A percentile compares a stretch with the other conserved stretches of the same genome.
phyloP scores from a whole-genome alignment of 768 basidiomycete species.

The Tubosaeta brunneosetosa region DNA sequence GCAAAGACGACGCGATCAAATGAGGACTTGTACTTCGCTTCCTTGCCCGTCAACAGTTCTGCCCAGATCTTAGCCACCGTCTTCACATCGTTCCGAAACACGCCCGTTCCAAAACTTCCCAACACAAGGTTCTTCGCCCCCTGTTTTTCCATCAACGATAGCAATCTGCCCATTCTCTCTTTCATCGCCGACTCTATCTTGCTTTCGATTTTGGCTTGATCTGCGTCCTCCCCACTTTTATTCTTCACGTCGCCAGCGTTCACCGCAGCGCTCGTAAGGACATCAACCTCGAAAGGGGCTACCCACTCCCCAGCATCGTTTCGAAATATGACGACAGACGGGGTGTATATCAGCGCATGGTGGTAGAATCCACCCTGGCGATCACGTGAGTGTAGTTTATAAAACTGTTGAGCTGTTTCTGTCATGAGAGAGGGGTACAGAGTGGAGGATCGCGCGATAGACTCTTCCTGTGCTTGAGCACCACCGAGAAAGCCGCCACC shows the following conservation, averaged over 20 bases:
- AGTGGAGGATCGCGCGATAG: conserved; percentile 71
- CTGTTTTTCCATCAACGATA: conserved; percentile 60
- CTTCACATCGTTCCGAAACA: conserved; percentile 60
- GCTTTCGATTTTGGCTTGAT: conserved; percentile 20
- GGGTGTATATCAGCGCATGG: conserved; percentile 77
- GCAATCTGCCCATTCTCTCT: conserved; percentile 65
- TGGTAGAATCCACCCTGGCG: conserved; percentile 57
- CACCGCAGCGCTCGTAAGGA: conserved; percentile 71
- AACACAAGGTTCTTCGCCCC: conserved; percentile 58
- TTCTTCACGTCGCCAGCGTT: conserved; percentile 54
- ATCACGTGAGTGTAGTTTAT: conserved; percentile 50
- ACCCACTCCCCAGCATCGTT: conserved; percentile 56
- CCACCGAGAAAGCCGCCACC: conserved; percentile 75
- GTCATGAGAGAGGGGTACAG: conserved; percentile 61
- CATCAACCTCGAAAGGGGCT: conserved; percentile 55
- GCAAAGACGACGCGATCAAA: conserved; percentile 69
- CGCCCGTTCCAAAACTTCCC: conserved; percentile 77
- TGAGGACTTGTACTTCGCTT: conserved; percentile 49
- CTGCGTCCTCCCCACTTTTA: conserved; percentile 12
- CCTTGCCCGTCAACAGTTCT: conserved; percentile 47
- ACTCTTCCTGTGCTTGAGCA: conserved; percentile 77
- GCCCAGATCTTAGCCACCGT: conserved; percentile 62
- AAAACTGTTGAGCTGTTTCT: conserved; percentile 52
- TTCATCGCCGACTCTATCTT: conserved; percentile 55
- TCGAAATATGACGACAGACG: conserved; percentile 56